These are phyloP conservation scores for Cryptococcus sp. DNA, from an alignment of 1,284 basidiomycete genomes.

Conservation along the genomic window DNA sequence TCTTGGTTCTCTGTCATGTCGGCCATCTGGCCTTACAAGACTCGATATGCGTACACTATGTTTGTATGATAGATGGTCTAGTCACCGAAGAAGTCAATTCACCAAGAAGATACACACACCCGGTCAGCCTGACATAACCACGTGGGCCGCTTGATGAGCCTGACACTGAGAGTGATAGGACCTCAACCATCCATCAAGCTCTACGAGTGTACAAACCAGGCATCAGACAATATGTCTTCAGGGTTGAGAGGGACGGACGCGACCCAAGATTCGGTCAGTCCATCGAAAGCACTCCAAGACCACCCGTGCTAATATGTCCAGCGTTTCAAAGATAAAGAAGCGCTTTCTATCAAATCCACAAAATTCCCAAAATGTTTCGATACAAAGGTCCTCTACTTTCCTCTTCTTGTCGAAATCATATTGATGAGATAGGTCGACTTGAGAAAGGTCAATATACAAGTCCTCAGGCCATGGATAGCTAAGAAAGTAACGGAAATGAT, in stretches of 20 bases:
- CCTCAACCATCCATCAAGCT: too few species aligned
- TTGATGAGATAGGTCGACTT: constrained; percentile 69
- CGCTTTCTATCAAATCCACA: constrained; percentile 76
- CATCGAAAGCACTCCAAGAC: neutral
- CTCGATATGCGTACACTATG: too few species aligned
- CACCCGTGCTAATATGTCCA: constrained; percentile 4
- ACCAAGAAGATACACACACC: too few species aligned
- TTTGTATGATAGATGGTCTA: too few species aligned
- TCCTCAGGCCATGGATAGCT: constrained; percentile 86
- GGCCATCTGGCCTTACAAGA: too few species aligned
- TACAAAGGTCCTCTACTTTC: constrained; percentile 60
- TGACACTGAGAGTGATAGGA: too few species aligned
- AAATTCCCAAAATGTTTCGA: constrained; percentile 88
- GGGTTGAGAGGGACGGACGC: constrained; percentile 39
- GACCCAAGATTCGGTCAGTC: constrained; percentile 35
- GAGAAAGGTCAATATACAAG: constrained; percentile 75
- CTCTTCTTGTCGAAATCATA: neutral
- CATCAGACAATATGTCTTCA: constrained; percentile 12
- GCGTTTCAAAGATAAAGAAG: constrained; percentile 93
- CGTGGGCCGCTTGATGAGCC: too few species aligned
- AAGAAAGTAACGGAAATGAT: constrained; percentile 84
- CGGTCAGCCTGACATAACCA: too few species aligned
- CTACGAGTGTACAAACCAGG: too few species aligned
- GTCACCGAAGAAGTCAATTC: too few species aligned
- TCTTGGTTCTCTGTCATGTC: too few species aligned